Conservation (phyloP, 106 monocot species). For the Hemerocallis citrina region DNA sequence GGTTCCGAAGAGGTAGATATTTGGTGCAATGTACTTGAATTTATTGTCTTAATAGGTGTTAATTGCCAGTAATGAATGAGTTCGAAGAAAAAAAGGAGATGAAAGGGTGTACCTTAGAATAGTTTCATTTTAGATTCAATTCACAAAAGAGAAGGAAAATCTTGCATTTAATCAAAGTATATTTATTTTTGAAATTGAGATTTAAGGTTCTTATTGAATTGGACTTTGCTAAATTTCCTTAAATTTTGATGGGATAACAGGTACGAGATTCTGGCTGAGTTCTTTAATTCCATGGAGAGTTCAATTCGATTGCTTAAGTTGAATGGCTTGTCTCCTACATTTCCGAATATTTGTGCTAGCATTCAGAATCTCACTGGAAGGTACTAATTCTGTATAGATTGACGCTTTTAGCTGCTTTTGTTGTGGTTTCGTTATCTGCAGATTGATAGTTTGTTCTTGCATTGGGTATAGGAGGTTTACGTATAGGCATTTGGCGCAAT, state of each 20-base stretch:
- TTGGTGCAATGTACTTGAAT: too few species aligned
- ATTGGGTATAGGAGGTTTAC: conserved; percentile 43
- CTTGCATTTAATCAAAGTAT: background rate
- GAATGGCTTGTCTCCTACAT: conserved; percentile 38
- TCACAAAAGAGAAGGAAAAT: too few species aligned
- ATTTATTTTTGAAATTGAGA: background rate
- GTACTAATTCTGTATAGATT: conserved; percentile 6
- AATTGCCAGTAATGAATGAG: too few species aligned
- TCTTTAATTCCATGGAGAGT: conserved; percentile 57
- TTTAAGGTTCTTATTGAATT: too few species aligned
- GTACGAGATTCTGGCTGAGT: conserved; percentile 43
- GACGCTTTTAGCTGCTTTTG: background rate
- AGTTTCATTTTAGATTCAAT: too few species aligned
- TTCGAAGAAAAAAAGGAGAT: conserved; percentile 36
- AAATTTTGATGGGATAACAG: conserved; percentile 14
- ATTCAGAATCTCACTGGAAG: conserved; percentile 39
- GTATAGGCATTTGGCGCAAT: conserved; percentile 42
- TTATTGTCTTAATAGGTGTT: too few species aligned
- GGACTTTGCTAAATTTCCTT: background rate
- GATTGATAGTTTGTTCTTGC: background rate
- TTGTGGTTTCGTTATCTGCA: background rate
- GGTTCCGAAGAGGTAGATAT: too few species aligned
- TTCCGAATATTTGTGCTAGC: conserved; percentile 38
- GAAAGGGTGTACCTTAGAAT: too few species aligned
- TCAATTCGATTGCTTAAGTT: conserved; percentile 50